phyloP scores from a whole-genome alignment of 2,329 filamentous ascomycete genomes.

The Capronia epimyces region DNA sequence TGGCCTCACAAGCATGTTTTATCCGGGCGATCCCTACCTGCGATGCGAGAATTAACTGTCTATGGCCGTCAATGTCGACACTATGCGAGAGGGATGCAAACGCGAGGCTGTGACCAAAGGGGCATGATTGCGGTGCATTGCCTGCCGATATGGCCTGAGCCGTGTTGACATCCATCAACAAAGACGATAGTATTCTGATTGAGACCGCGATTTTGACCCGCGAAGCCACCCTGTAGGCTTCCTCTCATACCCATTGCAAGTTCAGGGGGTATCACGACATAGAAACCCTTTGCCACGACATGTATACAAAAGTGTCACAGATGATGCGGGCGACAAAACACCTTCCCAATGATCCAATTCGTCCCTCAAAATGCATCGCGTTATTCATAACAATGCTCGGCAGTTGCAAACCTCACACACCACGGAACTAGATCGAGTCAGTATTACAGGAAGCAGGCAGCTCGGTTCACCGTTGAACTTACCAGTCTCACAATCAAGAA shows the following conservation, averaged over 20 bases:
- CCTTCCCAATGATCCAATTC: not conserved
- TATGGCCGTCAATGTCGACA: no score
- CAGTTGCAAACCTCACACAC: constrained; percentile 33
- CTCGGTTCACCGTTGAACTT: constrained; percentile 38
- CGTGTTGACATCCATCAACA: no score
- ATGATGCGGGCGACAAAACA: constrained; percentile 2
- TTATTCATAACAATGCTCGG: constrained; percentile 7
- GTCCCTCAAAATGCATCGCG: not conserved
- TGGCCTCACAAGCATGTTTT: no score
- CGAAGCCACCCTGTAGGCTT: no score
- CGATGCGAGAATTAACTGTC: no score
- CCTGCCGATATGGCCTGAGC: no score
- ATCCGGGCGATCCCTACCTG: no score
- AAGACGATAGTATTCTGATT: no score
- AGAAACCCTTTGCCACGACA: not conserved
- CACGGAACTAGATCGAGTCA: constrained; percentile 46
- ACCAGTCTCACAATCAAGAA: constrained; percentile 88
- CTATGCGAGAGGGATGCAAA: no score
- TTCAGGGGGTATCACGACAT: constrained; percentile 7
- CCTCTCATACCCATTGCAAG: not conserved
- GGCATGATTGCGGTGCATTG: no score
- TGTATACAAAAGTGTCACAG: not conserved
- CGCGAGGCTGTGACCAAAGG: no score
- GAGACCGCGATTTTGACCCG: no score
- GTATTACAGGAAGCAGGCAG: constrained; percentile 10